A percentile compares a stretch with the other conserved stretches of the same genome.
Conservation (phyloP, 139 green algal species). For the Spirogloea muscicola region DNA sequence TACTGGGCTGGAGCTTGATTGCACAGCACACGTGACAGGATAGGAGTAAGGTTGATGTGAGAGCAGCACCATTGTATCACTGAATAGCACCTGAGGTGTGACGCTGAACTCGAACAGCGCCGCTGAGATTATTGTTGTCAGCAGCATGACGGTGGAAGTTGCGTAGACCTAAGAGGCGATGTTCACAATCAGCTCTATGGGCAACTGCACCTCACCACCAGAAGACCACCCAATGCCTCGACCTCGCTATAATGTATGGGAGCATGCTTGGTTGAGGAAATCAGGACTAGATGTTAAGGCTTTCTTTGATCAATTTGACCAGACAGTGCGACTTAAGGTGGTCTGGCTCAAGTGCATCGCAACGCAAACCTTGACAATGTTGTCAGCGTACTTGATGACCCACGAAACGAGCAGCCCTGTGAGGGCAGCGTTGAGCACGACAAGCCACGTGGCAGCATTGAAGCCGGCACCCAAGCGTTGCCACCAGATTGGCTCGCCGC, state of each 20-base stretch:
- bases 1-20: background rate
- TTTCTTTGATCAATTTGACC: background rate
- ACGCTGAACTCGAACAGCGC: slow-evolving; percentile 54
- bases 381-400: slow-evolving; percentile 74
- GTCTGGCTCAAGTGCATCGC: background rate
- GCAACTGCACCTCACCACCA: too few species aligned
- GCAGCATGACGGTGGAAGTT: slow-evolving; percentile 65
- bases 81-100: slow-evolving; percentile 57
- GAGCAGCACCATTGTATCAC: too few species aligned
- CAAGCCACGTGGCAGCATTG: slow-evolving; percentile 52
- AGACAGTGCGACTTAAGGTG: background rate
- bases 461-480: slow-evolving; percentile 50
- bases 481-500: slow-evolving; percentile 6
- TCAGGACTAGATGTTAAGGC: background rate
- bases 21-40: background rate
- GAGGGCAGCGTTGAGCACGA: slow-evolving; percentile 60
- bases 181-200: too few species aligned
- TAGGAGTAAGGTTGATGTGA: too few species aligned
- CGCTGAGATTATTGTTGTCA: slow-evolving; percentile 58
- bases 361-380: slow-evolving; percentile 54
- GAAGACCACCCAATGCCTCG: too few species aligned
- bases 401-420: slow-evolving; percentile 55
- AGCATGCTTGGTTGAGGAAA: background rate
- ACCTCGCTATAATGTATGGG: background rate
- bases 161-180: slow-evolving; percentile 51